phyloP scores from a whole-genome alignment of 306 rosid genomes.

The Pyrus pyrifolia region DNA sequence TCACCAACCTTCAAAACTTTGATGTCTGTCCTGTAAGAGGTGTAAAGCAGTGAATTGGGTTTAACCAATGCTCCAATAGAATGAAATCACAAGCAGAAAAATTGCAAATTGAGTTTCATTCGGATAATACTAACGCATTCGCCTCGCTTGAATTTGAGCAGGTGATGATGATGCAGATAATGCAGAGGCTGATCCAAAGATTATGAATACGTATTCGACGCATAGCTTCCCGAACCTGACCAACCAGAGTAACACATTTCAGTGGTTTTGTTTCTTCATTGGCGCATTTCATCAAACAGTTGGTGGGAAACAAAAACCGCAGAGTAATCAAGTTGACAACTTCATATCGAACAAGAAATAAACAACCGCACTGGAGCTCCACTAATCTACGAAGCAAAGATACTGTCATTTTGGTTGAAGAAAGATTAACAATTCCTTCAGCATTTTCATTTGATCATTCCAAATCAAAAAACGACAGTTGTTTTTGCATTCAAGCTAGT shows the following conservation, averaged over 20 bases:
- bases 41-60: background rate
- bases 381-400: background rate
- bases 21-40: constrained; percentile 33
- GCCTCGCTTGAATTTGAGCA: constrained; percentile 38
- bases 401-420: background rate
- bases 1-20: constrained; percentile 63
- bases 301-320: background rate
- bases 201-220: constrained; percentile 1
- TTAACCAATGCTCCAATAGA: background rate
- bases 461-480: background rate
- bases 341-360: background rate
- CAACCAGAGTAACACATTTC: background rate
- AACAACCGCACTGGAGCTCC: too few relatives aligned
- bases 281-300: constrained; percentile 1
- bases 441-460: too few relatives aligned
- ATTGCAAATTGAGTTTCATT: background rate
- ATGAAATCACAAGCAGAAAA: background rate
- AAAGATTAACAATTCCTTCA: background rate
- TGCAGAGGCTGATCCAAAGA: constrained; percentile 23
- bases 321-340: background rate
- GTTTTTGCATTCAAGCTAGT: background rate
- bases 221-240: constrained; percentile 21
- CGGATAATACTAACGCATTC: constrained; percentile 32
- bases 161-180: constrained; percentile 23
- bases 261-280: background rate